Evolutionary conservation across 129 eudicot genomes (phyloP), one percentile per base, ranked within the genome.

Genomic region (Oenanthe sinensis): DNA sequence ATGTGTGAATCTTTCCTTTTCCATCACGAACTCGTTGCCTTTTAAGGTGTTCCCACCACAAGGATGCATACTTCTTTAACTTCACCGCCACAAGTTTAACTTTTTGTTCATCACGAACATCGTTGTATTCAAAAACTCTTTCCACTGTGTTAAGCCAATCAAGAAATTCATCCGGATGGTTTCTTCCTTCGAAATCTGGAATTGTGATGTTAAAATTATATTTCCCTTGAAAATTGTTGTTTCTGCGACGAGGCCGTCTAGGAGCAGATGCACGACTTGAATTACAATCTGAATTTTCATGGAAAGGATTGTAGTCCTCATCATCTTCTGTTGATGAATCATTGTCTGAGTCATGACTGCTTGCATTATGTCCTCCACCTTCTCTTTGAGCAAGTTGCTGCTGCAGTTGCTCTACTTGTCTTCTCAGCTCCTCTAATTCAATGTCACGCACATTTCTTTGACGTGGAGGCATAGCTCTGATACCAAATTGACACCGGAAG

Each of bases 111-210:
- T 81, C 76, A 4, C 43, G 60, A 60, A 80, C 12, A 3, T 80
- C 75, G 8, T 46, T 44, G 46, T 47, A 65, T 17, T 82, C 78
- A 52, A 82, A 82, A 13, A 82, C 77, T 16, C 81, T 55, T 16
- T 80, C 67, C 22, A 80, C 75, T 8, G 71, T 73, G 42, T 74
- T 26, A 26, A 80, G 79, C 81, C 78, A 82, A 71, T 82, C 81
- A 22, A 77, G 43, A 45, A 77, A 82, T 39, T 78, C 79, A 47
- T 82, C 82, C 1, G 82, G 79, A n/a, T 82, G 85, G 0, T 58
- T 60, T 13, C 33, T 58, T 12, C 82, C 79, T 16, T 33, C 47
- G 47, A 77, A 78, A 26, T 70, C 75, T 16, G 68, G 79, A 50
- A 78, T 82, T 5, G 63, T 81, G 20, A 78, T 73, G 36, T 79